Base-by-base conservation (phyloP, 805 yeast genomes). In the Metschnikowia koreensis region DNA sequence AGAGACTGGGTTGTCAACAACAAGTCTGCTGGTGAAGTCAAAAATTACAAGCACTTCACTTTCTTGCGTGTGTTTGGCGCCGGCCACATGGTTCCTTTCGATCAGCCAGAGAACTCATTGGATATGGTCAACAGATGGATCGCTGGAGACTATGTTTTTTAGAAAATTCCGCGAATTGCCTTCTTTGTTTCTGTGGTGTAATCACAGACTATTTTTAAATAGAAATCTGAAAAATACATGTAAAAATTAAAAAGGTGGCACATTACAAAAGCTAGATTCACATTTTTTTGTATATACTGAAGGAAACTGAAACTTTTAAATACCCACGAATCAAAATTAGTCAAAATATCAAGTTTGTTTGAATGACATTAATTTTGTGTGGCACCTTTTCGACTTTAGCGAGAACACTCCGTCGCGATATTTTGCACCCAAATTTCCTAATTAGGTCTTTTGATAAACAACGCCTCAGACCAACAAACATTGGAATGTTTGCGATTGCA, bases 11-110 rank as follows among this genome's bases (percentile, higher is more conserved):
- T 53, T 34, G 74, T 70, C 28, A 69, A 66, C 49, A 67, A 66
- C 58, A 59, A 59, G 48, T 58, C 60, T 39, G 68, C 66, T 26
- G 98, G 98, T 53, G 82, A 86, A 62, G 86, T 84, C 29, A 90
- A 89, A 74, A 86, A 82, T 63, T 80, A 76, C 58, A 84, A 84
- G 44, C 77, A 81, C 53, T 83, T 92, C 60, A 87, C 96, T 4
- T 93, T 86, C 75, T 76, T 89, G 68, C 81, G 97, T 68, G 82
- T 92, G 9, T 92, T 77, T 63, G 93, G 83, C 56, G 97, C 96
- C 47, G 97, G 97, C 28, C 97, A 93, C 72, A 91, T 92, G 97
- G 97, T 90, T 56, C 97, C 97, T 15, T 86, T 73, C 63, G 92
- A 92, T 71, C 93, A 87, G 74, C 96, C 97, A 16, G 83, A 81